Evolutionary conservation across 2,329 filamentous ascomycete genomes (phyloP), one percentile per base, ranked within the genome.

Genomic region (Ascochyta clinopodiicola): DNA sequence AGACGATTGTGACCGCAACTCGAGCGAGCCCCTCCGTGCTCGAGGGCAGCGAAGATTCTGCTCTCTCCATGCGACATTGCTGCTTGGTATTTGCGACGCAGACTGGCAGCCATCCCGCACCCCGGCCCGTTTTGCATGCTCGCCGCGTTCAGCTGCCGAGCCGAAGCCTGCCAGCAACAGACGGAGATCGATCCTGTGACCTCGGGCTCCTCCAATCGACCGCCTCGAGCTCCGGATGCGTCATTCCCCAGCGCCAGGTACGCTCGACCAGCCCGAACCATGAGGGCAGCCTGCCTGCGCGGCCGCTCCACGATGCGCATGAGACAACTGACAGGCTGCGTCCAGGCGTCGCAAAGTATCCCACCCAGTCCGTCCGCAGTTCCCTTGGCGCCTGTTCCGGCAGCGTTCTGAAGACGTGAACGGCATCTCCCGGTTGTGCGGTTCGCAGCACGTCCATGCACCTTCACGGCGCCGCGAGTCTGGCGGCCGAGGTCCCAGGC

Each of bases 291-390:
- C 44, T 51, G 48, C 45, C 25, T 9, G 25, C 87, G 32, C 51
- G n/a, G 38, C 38, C 32, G 32, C 88, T 0, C 84, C 81, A 37
- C 86, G 85, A 0, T 35, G 45, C 35, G 25, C 86, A 0, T 29
- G 45, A 55, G 52, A 50, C 46, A 48, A 56, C 52, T 66, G 44
- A 66, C 64, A 57, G 51, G 63, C 60, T 27, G 51, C 49, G 56
- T 52, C 42, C 58, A 66, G 58, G 51, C 44, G 55, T 46, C 40
- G 46, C 48, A 32, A 24, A 35, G 38, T 19, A 15, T 31, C 12
- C 12, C 10, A 1, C 4, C 12, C 29, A 3, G 39, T 29, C 25
- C 38, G 35, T 37, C 39, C 27, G 35, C 32, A 40, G 45, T 43
- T 31, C 50, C 44, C 49, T 57, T 57, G 42, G 55, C 42, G 51